phyloP scores from a whole-genome alignment of 345 rosid species.

The Citrus unshiu region DNA sequence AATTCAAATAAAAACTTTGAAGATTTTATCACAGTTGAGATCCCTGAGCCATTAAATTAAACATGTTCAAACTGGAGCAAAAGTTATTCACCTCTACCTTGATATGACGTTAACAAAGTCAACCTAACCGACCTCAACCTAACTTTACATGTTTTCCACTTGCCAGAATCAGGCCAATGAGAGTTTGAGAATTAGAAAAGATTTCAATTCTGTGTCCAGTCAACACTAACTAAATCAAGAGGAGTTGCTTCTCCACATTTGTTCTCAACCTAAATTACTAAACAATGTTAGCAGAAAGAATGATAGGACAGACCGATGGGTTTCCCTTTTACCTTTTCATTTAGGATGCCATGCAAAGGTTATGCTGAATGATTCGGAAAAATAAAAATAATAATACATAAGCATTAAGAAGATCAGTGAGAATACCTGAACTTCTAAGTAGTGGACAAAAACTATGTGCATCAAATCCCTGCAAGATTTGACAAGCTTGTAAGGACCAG shows the following conservation, averaged over 20 bases:
- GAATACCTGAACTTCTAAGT: constrained; percentile 88
- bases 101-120: not conserved
- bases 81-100: not conserved
- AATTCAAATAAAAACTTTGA: not conserved
- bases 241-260: not conserved
- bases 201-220: not conserved
- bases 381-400: not conserved
- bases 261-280: not conserved
- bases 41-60: not conserved
- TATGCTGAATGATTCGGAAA: not conserved
- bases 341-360: not conserved
- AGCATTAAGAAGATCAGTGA: not conserved
- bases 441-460: constrained; percentile 96
- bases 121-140: not conserved
- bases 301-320: not conserved
- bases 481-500: constrained; percentile 11
- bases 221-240: not conserved
- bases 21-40: not conserved
- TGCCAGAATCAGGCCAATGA: not conserved
- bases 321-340: not conserved
- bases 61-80: not conserved
- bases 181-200: not conserved
- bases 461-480: constrained; percentile 67
- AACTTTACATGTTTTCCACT: not conserved
- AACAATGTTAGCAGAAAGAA: not conserved